Conservation (phyloP, 2,329 filamentous ascomycete species). For the Calonectria hongkongensis region DNA sequence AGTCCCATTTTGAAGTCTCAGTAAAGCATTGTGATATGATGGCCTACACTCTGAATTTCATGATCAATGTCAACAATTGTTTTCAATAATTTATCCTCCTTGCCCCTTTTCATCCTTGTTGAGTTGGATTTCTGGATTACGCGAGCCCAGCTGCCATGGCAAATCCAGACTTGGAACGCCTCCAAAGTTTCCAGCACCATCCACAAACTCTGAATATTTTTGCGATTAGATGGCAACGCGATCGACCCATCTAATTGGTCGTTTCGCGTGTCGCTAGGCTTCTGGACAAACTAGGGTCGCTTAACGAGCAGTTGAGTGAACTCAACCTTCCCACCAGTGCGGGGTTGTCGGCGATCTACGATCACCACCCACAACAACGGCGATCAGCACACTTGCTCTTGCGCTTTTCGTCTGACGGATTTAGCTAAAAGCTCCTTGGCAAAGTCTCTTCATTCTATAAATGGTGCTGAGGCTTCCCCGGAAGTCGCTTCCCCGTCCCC, state of each 20-base stretch:
- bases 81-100: not conserved
- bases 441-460: constrained; percentile 22
- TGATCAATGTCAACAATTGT: not conserved
- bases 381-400: constrained; percentile 17
- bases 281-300: not conserved
- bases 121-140: not conserved
- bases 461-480: not conserved
- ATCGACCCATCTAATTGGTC: not conserved
- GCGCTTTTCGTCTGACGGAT: not conserved
- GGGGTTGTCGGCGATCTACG: constrained; percentile 22
- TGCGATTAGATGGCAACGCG: not conserved
- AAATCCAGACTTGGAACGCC: not conserved
- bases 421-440: not conserved
- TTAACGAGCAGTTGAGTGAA: constrained; percentile 13
- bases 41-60: not conserved
- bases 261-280: not conserved
- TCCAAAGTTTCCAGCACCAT: not conserved
- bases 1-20: not conserved
- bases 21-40: not conserved
- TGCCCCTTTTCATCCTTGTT: not conserved
- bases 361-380: constrained; percentile 6
- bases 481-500: constrained; percentile 1
- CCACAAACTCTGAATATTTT: not conserved
- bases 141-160: not conserved
- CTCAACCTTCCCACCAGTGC: constrained; percentile 22